Base-by-base conservation (phyloP, 345 rosid species). In the Salix dunnii region DNA sequence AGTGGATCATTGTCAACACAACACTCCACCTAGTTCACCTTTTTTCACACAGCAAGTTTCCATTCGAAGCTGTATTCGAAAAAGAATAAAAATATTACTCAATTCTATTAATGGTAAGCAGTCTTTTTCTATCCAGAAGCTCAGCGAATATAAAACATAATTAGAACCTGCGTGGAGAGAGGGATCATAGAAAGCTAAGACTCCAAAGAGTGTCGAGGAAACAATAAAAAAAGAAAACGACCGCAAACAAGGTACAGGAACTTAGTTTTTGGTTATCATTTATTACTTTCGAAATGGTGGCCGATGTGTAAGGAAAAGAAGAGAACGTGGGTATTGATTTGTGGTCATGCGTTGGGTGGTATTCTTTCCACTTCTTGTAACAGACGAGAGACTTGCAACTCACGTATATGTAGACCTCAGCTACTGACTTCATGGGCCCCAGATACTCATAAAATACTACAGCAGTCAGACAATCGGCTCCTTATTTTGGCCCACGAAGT, bases 21-120 rank as follows among this genome's bases (percentile, higher is more conserved):
- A 79, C 86, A 40, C 51, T 62, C 81, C 79, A 84, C 82, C 88
- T 85, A 53, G 66, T 70, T 62, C 49, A 68, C 75, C 81, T 77
- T 80, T 80, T 75, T 31, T 30, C 65, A 49, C 58, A 49, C 62
- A 33, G 43, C 43, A 40, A 40, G 49, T 40, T 30, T 46, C 11
- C 23, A 42, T 60, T 61, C 28, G 7, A 3, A 63, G 36, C 42
- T 53, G 20, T 13, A 42, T 14, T 23, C 18, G 71, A 67, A 61
- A 46, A 17, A 9, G 49, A 35, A 33, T 4, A 53, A 67, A 46
- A 43, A 21, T 2, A 21, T 11, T 5, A 62, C 21, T 30, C 21
- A 17, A 18, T 23, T n/a, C 38, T 33, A 55, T 16, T 4, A 58
- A n/a, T 30, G 82, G 74, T 79, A 74, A 76, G 74, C 55, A 35